phyloP scores from a whole-genome alignment of 2,329 filamentous ascomycete species.

The Colletotrichum liaoningense region DNA sequence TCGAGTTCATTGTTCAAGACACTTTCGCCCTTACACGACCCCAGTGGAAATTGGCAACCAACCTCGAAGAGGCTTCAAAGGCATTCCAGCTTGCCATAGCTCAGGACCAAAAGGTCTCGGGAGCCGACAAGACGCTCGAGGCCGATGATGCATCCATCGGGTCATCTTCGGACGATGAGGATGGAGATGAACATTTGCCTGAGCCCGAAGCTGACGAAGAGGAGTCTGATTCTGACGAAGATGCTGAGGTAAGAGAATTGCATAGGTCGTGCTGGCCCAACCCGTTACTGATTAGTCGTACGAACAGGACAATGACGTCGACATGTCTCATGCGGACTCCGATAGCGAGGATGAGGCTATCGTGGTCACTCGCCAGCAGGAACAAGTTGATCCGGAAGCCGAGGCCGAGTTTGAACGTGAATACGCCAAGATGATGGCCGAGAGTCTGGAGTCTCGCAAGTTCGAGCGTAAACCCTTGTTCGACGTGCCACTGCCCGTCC shows the following conservation, averaged over 20 bases:
- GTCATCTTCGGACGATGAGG: conserved; percentile 81
- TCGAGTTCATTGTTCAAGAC: conserved; percentile 96
- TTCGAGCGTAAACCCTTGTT: conserved; percentile 95
- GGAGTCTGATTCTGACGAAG: conserved; percentile 49
- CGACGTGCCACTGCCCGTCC: conserved; percentile 96
- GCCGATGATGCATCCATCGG: conserved; percentile 78
- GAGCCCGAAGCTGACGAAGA: conserved; percentile 71
- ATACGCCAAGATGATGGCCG: conserved; percentile 98
- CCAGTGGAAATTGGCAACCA: conserved; percentile 89
- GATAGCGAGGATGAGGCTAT: conserved; percentile 89
- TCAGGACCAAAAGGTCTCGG: conserved; percentile 86
- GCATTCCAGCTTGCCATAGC: conserved; percentile 89
- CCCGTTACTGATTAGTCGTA: conserved; percentile 1
- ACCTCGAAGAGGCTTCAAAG: conserved; percentile 83
- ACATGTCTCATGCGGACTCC: conserved; percentile 64
- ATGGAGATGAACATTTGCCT: conserved; percentile 71
- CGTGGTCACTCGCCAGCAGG: conserved; percentile 89
- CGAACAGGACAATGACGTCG: conserved; percentile 60
- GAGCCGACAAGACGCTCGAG: conserved; percentile 76
- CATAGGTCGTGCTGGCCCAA: conserved; percentile 31
- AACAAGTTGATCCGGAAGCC: conserved; percentile 90
- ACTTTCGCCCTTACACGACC: conserved; percentile 87
- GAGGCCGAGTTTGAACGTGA: conserved; percentile 98
- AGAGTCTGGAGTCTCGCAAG: conserved; percentile 94
- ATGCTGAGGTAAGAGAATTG: conserved; percentile 18